Conservation (phyloP, 2,329 filamentous ascomycete genomes). For the Cryphonectria parasitica region DNA sequence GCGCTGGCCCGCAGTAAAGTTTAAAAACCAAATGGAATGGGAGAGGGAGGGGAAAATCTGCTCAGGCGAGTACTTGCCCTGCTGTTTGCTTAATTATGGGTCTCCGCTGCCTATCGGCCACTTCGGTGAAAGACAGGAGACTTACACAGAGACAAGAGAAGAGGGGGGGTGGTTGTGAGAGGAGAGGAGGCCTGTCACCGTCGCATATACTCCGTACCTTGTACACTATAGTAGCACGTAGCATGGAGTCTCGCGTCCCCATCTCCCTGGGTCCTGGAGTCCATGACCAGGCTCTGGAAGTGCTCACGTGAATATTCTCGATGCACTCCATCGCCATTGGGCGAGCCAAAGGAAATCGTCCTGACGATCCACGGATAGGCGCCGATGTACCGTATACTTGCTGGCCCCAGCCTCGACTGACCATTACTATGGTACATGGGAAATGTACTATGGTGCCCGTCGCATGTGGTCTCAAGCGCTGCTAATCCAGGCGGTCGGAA, state of each 20-base stretch:
- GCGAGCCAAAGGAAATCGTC: background rate
- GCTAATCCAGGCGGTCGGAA: background rate
- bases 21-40: background rate
- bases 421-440: background rate
- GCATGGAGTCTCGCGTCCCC: background rate
- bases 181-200: background rate
- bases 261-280: background rate
- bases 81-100: background rate
- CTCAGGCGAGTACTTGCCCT: background rate
- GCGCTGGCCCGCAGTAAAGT: slow-evolving; percentile 6
- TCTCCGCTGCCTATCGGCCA: background rate
- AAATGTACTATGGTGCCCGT: background rate
- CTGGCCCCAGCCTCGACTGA: background rate
- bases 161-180: background rate
- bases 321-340: slow-evolving; percentile 14
- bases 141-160: no score
- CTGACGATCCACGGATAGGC: slow-evolving; percentile 8
- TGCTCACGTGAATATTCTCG: slow-evolving; percentile 18
- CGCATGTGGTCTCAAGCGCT: background rate
- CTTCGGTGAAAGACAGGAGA: background rate
- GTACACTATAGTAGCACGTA: background rate
- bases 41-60: background rate
- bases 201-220: background rate
- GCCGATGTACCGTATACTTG: slow-evolving; percentile 8
- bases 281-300: background rate